Base-by-base conservation (phyloP, 345 rosid genomes). In the Clausena lansium region DNA sequence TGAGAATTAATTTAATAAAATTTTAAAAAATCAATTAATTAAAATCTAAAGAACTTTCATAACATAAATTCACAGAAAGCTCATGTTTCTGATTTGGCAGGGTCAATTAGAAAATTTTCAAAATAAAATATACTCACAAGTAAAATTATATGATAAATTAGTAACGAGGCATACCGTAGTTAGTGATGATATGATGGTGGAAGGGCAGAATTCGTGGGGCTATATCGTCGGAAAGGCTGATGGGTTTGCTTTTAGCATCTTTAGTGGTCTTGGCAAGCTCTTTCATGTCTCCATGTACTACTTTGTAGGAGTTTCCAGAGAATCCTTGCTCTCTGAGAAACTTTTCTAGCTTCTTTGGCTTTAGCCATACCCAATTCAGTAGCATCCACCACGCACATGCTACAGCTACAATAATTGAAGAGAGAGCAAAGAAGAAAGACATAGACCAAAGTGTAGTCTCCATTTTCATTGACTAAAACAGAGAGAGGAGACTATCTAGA, bases 271-370 rank as follows among this genome's bases (percentile, higher is more conserved):
- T 68, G 13, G 11, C 45, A 25, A 68, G 14, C 20, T 68, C 55
- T 68, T 68, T 68, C 0, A 30, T 68, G 57, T 68, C 71, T n/a
- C 71, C 71, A 14, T 41, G 33, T 13, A 68, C 15, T 0, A 68
- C 5, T 41, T 25, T 68, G 71, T 68, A 68, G 10, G 71, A 41
- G 57, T 68, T 68, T 9, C 71, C 57, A 5, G 35, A 68, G 55
- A 68, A 68, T 24, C 71, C 71, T 9, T 68, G 9, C 33, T 68
- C 9, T 68, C 71, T 11, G 0, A 68, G 71, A 1, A 24, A 41
- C 11, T 39, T 68, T 19, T 68, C 71, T 6, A 68, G 35, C 57
- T 68, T 68, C 71, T 68, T 68, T 24, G 71, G 71, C 71, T 68
- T 41, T 15, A 68, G 6, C 71, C 71, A 68, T 1, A 68, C 0